Evolutionary conservation across 2,329 filamentous ascomycete species (phyloP).

Genomic region (Parafenestella ontariensis): DNA sequence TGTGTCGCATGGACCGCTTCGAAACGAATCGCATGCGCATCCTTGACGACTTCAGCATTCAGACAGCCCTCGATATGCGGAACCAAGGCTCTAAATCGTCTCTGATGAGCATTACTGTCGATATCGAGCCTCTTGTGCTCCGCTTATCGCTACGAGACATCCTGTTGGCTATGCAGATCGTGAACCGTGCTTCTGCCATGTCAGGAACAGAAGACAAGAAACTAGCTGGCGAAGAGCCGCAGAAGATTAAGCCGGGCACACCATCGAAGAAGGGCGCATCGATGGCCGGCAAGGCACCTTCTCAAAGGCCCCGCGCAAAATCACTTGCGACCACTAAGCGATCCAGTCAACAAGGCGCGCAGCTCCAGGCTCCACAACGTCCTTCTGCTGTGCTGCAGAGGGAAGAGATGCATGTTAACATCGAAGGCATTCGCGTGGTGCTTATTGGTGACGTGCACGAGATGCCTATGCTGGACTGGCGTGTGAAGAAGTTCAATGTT

Average conservation of each 20-base stretch:
- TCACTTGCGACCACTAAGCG: conserved; percentile 54
- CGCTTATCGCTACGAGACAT: conserved; percentile 94
- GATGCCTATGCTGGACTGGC: conserved; percentile 91
- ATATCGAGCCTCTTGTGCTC: conserved; percentile 89
- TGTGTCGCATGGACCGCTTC: conserved; percentile 98
- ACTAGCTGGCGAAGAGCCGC: conserved; percentile 59
- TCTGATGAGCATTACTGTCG: conserved; percentile 80
- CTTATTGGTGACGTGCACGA: conserved; percentile 96
- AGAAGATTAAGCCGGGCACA: conserved; percentile 62
- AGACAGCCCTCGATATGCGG: conserved; percentile 82
- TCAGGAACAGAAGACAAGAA: conserved; percentile 63
- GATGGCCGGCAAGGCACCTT: conserved; percentile 53
- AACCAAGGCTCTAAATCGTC: conserved; percentile 66
- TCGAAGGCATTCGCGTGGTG: conserved; percentile 90
- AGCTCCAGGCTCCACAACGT: conserved; percentile 61
- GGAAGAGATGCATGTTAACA: conserved; percentile 83
- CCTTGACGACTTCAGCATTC: conserved; percentile 93
- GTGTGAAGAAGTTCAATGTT: conserved; percentile 86
- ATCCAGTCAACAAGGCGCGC: conserved; percentile 61
- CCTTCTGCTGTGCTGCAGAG: conserved; percentile 65
- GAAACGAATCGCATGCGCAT: conserved; percentile 90
- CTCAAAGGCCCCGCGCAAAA: conserved; percentile 56
- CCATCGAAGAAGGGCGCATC: conserved; percentile 57
- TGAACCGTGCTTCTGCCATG: conserved; percentile 88
- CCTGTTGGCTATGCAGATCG: conserved; percentile 88